Conservation (phyloP, 106 monocot species). For the Cymbidium sinense region DNA sequence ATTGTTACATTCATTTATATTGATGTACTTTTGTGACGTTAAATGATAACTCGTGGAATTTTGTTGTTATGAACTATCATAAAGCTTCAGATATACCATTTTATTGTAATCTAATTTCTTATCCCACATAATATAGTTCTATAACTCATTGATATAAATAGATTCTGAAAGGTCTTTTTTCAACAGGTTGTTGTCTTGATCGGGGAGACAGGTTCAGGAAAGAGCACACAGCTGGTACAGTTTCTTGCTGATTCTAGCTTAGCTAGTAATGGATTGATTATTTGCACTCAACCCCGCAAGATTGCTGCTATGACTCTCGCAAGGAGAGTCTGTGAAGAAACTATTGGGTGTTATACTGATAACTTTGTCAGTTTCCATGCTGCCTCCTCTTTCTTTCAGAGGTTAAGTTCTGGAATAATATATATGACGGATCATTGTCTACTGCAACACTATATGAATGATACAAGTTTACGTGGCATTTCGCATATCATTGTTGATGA, state of each 20-base stretch:
- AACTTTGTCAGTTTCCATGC: slow-evolving; percentile 41
- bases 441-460: slow-evolving; percentile 69
- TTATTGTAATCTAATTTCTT: too few species aligned
- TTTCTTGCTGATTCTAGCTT: slow-evolving; percentile 76
- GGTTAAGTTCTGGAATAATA: slow-evolving; percentile 41
- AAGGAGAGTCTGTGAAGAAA: slow-evolving; percentile 74
- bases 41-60: too few species aligned
- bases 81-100: too few species aligned
- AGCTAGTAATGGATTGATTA: slow-evolving; percentile 49
- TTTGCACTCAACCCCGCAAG: slow-evolving; percentile 97
- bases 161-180: slow-evolving; percentile 1
- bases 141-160: background rate
- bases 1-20: too few species aligned
- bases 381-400: slow-evolving; percentile 36
- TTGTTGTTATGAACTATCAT: too few species aligned
- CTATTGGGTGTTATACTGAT: slow-evolving; percentile 57
- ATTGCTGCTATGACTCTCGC: slow-evolving; percentile 76
- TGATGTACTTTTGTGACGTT: too few species aligned
- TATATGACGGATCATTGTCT: slow-evolving; percentile 90
- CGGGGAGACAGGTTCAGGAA: slow-evolving; percentile 97
- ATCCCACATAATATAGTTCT: too few species aligned
- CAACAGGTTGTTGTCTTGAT: slow-evolving; percentile 62
- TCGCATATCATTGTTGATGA: slow-evolving; percentile 86
- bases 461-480: slow-evolving; percentile 42
- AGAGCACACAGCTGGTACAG: slow-evolving; percentile 95